Evolutionary conservation across 2,329 filamentous ascomycete species (phyloP).

Genomic region (Sclerotinia spermophila): DNA sequence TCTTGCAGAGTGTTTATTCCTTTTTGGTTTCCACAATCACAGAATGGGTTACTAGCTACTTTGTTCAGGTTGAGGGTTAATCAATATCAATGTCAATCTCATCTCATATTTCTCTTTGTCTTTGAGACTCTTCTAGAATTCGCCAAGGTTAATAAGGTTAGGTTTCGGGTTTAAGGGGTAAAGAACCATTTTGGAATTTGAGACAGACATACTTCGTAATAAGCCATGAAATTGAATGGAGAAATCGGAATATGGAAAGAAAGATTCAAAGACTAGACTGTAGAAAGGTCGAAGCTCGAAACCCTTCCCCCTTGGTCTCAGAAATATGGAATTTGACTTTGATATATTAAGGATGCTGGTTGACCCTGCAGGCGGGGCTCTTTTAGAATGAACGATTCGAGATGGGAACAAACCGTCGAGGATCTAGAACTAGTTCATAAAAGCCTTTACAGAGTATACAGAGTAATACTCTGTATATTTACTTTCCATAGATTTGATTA

Average conservation of each 20-base stretch:
- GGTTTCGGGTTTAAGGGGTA: neutral
- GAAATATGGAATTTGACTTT: neutral
- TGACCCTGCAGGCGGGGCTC: neutral
- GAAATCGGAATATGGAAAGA: neutral
- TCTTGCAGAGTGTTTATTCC: too few species aligned
- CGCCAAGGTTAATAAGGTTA: neutral
- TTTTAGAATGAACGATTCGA: neutral
- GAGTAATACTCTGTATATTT: neutral
- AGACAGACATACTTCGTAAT: neutral
- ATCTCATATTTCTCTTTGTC: neutral
- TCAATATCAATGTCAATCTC: neutral
- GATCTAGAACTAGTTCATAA: neutral
- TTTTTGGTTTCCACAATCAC: neutral
- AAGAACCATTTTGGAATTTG: neutral
- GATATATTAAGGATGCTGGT: neutral
- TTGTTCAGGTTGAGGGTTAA: neutral
- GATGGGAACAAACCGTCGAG: neutral
- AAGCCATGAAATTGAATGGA: neutral
- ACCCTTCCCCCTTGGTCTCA: neutral
- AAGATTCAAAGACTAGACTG: neutral
- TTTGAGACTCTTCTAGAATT: neutral
- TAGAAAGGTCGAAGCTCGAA: neutral
- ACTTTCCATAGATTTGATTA: neutral
- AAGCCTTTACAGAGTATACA: too few species aligned
- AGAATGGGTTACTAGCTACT: neutral